Conservation (phyloP, 768 basidiomycete genomes). For the Suillus discolor region DNA sequence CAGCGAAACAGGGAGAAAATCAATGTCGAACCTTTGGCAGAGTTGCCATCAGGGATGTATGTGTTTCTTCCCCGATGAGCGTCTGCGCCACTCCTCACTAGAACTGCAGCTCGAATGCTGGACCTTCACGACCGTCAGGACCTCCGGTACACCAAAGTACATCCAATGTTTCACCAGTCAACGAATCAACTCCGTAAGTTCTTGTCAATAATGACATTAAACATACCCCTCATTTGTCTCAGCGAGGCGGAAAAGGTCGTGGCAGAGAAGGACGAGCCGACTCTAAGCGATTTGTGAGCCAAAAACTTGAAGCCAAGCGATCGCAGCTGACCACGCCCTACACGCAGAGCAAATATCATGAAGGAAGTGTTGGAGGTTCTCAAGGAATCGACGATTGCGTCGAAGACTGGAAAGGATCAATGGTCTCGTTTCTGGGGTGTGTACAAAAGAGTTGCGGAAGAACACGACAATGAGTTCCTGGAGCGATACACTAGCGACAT, state of each 20-base stretch:
- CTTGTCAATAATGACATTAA: background rate
- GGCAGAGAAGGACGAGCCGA: background rate
- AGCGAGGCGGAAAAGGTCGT: background rate
- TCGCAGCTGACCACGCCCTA: background rate
- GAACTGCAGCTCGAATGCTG: background rate
- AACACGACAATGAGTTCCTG: slow-evolving; percentile 19
- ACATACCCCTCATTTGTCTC: background rate
- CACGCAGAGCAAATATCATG: background rate
- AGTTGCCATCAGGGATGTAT: background rate
- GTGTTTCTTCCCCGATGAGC: background rate
- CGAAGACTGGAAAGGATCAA: background rate
- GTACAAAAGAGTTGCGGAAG: slow-evolving; percentile 16
- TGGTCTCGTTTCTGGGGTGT: slow-evolving; percentile 14
- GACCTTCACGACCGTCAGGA: background rate
- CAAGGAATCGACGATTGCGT: background rate
- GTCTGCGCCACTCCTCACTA: background rate
- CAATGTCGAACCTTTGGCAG: background rate
- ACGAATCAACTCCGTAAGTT: background rate
- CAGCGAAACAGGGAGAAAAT: background rate
- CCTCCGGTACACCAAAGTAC: background rate
- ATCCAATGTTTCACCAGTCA: background rate
- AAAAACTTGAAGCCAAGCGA: background rate
- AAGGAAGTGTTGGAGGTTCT: background rate
- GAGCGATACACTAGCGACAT: slow-evolving; percentile 19
- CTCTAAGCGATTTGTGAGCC: background rate